Conservation (phyloP, 2,329 filamentous ascomycete species). For the Fusarium phyllophilum region DNA sequence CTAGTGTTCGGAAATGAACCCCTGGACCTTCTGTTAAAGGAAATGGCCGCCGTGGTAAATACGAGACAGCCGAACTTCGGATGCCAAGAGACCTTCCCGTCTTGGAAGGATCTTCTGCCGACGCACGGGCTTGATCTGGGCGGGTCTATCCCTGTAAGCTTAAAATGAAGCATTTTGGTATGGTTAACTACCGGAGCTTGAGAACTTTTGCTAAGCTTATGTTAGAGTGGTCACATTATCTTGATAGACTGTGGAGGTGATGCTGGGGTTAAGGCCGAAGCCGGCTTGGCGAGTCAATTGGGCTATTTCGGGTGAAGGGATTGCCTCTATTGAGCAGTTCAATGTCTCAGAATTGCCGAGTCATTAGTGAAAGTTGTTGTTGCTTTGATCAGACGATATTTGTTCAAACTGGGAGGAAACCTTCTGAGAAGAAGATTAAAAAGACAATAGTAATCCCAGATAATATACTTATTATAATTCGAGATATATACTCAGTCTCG, state of each 20-base stretch:
- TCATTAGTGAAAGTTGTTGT: too few relatives aligned
- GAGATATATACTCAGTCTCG: not conserved
- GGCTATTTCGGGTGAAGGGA: accelerated
- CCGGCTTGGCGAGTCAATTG: not conserved
- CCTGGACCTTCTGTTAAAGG: constrained; percentile 15
- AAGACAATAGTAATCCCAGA: accelerated
- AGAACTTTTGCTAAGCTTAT: not conserved
- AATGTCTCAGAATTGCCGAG: accelerated
- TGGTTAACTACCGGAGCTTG: not conserved
- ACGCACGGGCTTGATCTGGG: not conserved
- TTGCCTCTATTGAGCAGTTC: accelerated
- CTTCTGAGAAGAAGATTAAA: too few relatives aligned
- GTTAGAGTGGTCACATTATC: not conserved
- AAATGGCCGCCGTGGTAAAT: not conserved
- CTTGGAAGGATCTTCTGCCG: not conserved
- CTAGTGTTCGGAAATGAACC: constrained; percentile 1
- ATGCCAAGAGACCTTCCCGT: not conserved
- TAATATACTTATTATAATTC: accelerated
- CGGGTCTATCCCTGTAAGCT: not conserved
- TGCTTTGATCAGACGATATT: too few relatives aligned
- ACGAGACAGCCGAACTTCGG: constrained; percentile 8
- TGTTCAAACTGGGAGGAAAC: too few relatives aligned
- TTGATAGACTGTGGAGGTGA: not conserved
- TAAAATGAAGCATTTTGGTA: not conserved
- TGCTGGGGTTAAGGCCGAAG: not conserved